A percentile compares a stretch with the other conserved stretches of the same genome.
Evolutionary conservation across 176 grass and related monocot species (phyloP).

Genomic region (Pontederia paniculata): DNA sequence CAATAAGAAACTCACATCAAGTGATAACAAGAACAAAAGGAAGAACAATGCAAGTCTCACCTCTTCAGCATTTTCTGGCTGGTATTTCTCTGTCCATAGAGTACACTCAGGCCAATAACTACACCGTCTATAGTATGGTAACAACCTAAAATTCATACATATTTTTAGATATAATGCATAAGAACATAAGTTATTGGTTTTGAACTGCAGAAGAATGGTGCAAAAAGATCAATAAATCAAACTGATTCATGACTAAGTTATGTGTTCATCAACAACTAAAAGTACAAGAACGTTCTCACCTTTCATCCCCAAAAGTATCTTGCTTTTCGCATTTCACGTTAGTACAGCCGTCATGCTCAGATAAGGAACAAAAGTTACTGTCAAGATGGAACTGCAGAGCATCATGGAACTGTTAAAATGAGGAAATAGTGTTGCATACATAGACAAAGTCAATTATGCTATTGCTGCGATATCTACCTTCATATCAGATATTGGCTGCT

Average conservation of each 20-base stretch:
- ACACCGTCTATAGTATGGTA: conserved; percentile 10
- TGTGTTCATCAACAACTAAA: background rate
- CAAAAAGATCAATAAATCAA: background rate
- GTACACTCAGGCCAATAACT: conserved; percentile 34
- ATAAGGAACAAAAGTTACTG: conserved; percentile 17
- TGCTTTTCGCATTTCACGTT: conserved; percentile 19
- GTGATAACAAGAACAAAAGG: background rate
- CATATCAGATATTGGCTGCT: conserved; percentile 3
- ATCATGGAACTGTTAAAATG: conserved; percentile 15
- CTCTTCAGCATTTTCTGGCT: conserved; percentile 66
- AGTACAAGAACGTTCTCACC: conserved; percentile 18
- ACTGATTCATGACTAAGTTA: background rate
- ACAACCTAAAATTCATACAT: conserved; percentile 3
- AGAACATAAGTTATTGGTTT: background rate
- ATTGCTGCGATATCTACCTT: conserved; percentile 23
- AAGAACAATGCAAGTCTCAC: conserved; percentile 32
- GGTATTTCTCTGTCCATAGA: conserved; percentile 86
- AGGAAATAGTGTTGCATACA: conserved; percentile 2
- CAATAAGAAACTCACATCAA: background rate
- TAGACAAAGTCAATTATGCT: background rate
- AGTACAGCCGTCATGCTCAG: conserved; percentile 13
- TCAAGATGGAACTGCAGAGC: conserved; percentile 35
- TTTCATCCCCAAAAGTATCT: conserved; percentile 28
- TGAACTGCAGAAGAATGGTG: background rate
- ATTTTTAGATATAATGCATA: background rate